These are phyloP conservation scores for Penicillium mononematosum DNA, from an alignment of 495 filamentous ascomycete genomes.

Conservation along the genomic window DNA sequence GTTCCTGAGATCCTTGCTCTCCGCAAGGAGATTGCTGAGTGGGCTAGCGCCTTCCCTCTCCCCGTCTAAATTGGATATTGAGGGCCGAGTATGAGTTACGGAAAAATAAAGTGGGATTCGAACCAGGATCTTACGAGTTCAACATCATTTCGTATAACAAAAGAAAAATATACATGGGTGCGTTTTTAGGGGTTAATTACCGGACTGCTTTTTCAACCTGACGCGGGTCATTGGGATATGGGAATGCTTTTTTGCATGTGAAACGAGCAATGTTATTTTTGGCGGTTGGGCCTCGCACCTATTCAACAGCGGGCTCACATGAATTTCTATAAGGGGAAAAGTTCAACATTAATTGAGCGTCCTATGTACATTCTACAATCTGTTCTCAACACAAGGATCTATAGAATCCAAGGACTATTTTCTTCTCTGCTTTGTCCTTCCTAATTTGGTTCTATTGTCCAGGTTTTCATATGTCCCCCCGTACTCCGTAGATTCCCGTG, in stretches of 20 bases:
- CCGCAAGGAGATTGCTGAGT: slow-evolving; percentile 82
- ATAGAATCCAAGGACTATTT: slow-evolving; percentile 14
- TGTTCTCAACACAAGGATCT: slow-evolving; percentile 16
- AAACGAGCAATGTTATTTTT: slow-evolving; percentile 30
- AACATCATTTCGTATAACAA: slow-evolving; percentile 35
- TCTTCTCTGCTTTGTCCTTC: not conserved
- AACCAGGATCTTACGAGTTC: slow-evolving; percentile 27
- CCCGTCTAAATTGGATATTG: slow-evolving; percentile 58
- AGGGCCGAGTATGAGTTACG: slow-evolving; percentile 18
- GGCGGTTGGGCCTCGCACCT: slow-evolving; percentile 32
- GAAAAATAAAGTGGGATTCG: slow-evolving; percentile 19
- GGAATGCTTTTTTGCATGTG: slow-evolving; percentile 35
- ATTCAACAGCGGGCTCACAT: slow-evolving; percentile 39
- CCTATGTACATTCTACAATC: slow-evolving; percentile 17
- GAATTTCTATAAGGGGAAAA: slow-evolving; percentile 42
- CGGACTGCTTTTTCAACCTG: slow-evolving; percentile 53
- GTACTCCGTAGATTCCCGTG: too few relatives aligned
- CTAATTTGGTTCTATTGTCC: not conserved
- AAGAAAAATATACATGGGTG: slow-evolving; percentile 35
- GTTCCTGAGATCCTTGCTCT: slow-evolving; percentile 76
- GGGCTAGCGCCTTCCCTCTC: slow-evolving; percentile 90
- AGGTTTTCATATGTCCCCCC: too few relatives aligned
- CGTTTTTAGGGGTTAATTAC: slow-evolving; percentile 44
- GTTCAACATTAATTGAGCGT: slow-evolving; percentile 29
- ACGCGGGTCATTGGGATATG: slow-evolving; percentile 45